Percentiles rank a stretch among this genome's conserved stretches.
Evolutionary conservation across 768 basidiomycete genomes (phyloP).

Genomic region (Chalciporus chontae): DNA sequence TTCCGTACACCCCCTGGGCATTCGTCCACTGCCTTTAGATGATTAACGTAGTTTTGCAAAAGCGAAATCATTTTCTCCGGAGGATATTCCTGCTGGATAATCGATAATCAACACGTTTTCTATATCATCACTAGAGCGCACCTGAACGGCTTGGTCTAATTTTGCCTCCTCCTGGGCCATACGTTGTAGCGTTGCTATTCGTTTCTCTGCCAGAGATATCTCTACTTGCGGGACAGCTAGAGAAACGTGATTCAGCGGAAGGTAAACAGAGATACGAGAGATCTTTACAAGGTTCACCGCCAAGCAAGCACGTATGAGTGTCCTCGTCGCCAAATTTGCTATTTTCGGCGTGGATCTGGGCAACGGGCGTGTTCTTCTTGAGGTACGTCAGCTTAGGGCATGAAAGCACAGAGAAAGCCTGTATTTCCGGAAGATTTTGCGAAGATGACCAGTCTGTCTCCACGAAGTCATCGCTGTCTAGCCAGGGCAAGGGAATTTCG

Average conservation of each 20-base stretch:
- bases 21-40: slow-evolving; percentile 46
- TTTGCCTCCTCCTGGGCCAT: slow-evolving; percentile 14
- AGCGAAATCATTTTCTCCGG: slow-evolving; percentile 52
- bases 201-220: slow-evolving; percentile 50
- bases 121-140: slow-evolving; percentile 2
- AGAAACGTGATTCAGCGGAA: slow-evolving; percentile 2
- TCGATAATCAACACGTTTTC: slow-evolving; percentile 2
- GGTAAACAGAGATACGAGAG: slow-evolving; percentile 8
- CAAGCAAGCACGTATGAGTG: slow-evolving; percentile 79
- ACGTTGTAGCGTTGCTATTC: slow-evolving; percentile 47
- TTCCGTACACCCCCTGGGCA: slow-evolving; percentile 28
- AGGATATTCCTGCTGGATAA: slow-evolving; percentile 23
- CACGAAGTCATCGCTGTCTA: slow-evolving; percentile 77
- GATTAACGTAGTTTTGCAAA: slow-evolving; percentile 57
- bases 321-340: slow-evolving; percentile 87
- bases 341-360: slow-evolving; percentile 38
- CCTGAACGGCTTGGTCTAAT: slow-evolving; percentile 12
- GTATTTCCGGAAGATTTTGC: slow-evolving; percentile 51
- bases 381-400: slow-evolving; percentile 86
- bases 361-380: slow-evolving; percentile 50
- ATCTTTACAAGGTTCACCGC: slow-evolving; percentile 61
- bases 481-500: slow-evolving; percentile 57
- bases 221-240: slow-evolving; percentile 66
- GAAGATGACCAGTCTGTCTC: slow-evolving; percentile 67
- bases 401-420: slow-evolving; percentile 66